Conservation (phyloP, 2,329 filamentous ascomycete genomes). For the Cercospora sp. region DNA sequence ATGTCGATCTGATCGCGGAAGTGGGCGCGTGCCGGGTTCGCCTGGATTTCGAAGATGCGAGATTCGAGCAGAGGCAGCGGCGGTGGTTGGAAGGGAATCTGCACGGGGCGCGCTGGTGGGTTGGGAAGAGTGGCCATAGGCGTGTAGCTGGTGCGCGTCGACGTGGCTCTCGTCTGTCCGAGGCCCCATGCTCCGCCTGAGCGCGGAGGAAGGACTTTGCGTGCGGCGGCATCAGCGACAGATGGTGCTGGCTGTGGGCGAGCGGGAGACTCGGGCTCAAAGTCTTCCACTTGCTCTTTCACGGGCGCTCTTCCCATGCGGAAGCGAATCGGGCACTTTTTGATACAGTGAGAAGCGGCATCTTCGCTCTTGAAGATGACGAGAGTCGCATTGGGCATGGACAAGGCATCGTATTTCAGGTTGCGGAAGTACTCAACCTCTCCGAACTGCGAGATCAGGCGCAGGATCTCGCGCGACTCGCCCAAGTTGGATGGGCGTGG, state of each 20-base stretch:
- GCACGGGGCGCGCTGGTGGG: slow-evolving; percentile 13
- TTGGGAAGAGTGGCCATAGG: slow-evolving; percentile 13
- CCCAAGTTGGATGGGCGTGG: slow-evolving; percentile 50
- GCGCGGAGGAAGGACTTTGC: neutral
- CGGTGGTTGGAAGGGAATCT: slow-evolving; percentile 23
- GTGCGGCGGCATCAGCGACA: slow-evolving; percentile 6
- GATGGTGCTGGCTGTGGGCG: neutral
- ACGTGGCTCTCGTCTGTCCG: slow-evolving; percentile 22
- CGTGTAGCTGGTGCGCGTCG: slow-evolving; percentile 18
- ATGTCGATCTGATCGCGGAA: slow-evolving; percentile 47
- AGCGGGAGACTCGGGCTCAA: neutral
- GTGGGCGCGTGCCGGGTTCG: slow-evolving; percentile 42
- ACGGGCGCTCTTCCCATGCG: slow-evolving; percentile 39
- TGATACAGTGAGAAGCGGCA: slow-evolving; percentile 45
- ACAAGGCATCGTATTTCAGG: slow-evolving; percentile 50
- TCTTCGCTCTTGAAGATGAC: slow-evolving; percentile 49
- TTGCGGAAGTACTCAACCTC: slow-evolving; percentile 51
- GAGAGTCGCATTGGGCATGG: slow-evolving; percentile 45
- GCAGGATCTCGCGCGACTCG: slow-evolving; percentile 53
- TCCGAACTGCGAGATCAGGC: slow-evolving; percentile 51
- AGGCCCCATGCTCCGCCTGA: slow-evolving; percentile 18
- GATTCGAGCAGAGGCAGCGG: slow-evolving; percentile 24
- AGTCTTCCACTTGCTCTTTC: slow-evolving; percentile 16
- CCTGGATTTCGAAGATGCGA: slow-evolving; percentile 44
- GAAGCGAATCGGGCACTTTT: slow-evolving; percentile 50